phyloP scores from a whole-genome alignment of 75 land plant species.

The Picea glauca region DNA sequence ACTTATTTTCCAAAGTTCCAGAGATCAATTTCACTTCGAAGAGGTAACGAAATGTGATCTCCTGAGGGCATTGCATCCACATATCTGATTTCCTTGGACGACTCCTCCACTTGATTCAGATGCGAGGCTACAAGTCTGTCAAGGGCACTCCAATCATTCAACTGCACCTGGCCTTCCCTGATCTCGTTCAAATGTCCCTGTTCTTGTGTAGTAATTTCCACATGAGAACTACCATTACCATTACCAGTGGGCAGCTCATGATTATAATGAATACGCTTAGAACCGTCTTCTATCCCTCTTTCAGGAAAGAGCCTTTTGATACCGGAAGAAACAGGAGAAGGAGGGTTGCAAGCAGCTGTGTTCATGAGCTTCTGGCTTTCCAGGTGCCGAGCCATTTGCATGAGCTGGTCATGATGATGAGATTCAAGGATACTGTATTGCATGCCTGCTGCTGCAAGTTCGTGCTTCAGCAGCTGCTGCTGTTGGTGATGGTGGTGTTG shows the following conservation, averaged over 20 bases:
- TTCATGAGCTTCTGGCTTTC: background rate
- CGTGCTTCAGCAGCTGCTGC: background rate
- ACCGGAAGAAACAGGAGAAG: background rate
- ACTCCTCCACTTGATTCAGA: background rate
- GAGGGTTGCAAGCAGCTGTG: background rate
- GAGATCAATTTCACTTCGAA: background rate
- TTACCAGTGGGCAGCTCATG: background rate
- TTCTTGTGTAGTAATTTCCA: background rate
- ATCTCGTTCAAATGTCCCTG: background rate
- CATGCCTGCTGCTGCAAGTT: background rate
- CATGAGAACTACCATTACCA: background rate
- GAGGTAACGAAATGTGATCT: background rate
- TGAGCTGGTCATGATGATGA: background rate
- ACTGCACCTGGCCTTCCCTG: background rate
- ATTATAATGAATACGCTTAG: background rate
- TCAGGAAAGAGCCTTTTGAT: constrained; percentile 1
- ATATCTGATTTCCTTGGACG: background rate
- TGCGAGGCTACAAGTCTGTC: background rate
- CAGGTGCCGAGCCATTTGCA: background rate
- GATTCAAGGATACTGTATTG: background rate
- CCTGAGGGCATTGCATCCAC: background rate
- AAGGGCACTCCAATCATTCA: constrained; percentile 1
- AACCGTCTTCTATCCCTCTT: background rate
- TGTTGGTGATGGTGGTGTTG: background rate
- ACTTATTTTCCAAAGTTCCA: background rate